Conservation (phyloP, 495 filamentous ascomycete genomes). For the Aspergillus kassunensis region DNA sequence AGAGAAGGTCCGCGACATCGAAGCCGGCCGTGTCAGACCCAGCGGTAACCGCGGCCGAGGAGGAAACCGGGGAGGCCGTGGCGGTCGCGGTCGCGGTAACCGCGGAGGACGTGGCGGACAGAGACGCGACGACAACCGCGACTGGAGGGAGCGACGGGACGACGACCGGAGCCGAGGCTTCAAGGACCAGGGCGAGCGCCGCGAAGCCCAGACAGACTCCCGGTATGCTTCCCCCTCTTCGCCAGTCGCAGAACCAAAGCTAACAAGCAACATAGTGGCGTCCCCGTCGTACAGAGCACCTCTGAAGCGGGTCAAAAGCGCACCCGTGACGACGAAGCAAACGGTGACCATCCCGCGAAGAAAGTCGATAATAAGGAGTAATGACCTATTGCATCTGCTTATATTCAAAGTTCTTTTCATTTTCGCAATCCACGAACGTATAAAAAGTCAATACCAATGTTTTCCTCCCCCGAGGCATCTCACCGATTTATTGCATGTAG, state of each 20-base stretch:
- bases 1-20: conserved; percentile 71
- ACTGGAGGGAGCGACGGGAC: conserved; percentile 66
- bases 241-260: neutral
- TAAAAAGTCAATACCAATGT: conserved; percentile 7
- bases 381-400: conserved; percentile 6
- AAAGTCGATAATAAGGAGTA: conserved; percentile 49
- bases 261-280: conserved; percentile 33
- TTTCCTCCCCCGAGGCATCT: neutral
- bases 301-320: conserved; percentile 44
- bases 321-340: conserved; percentile 40
- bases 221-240: conserved; percentile 29
- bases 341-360: conserved; percentile 41
- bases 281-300: conserved; percentile 47
- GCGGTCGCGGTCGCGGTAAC: conserved; percentile 30
- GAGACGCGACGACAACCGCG: conserved; percentile 39
- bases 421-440: neutral
- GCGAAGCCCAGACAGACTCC: conserved; percentile 40
- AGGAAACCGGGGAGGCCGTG: conserved; percentile 23
- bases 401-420: conserved; percentile 1
- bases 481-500: neutral
- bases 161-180: conserved; percentile 64
- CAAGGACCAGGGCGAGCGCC: conserved; percentile 22
- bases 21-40: conserved; percentile 63
- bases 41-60: conserved; percentile 33
- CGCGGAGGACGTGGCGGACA: conserved; percentile 29